Conservation (phyloP, 1,284 basidiomycete genomes). For the Puccinia brachypodii region DNA sequence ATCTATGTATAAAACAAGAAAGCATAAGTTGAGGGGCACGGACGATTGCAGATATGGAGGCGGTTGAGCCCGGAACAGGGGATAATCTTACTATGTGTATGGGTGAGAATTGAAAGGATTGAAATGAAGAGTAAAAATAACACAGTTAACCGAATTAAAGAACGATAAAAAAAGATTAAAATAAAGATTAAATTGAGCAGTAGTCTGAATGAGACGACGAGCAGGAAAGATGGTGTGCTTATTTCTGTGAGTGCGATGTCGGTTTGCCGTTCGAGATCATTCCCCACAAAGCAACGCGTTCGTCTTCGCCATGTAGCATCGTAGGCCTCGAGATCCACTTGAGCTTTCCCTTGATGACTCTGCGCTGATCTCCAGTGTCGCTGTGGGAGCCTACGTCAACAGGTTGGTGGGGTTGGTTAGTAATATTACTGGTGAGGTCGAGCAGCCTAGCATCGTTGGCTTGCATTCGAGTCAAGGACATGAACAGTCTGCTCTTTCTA, state of each 20-base stretch:
- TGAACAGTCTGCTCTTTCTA: neutral
- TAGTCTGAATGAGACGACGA: neutral
- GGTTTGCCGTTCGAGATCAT: slow-evolving; percentile 11
- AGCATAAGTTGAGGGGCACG: too few relatives aligned
- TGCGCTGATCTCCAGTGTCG: neutral
- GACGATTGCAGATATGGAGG: too few relatives aligned
- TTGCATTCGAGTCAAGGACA: neutral
- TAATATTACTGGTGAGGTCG: neutral
- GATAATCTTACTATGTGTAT: too few relatives aligned
- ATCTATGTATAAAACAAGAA: too few relatives aligned
- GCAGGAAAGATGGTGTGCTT: neutral
- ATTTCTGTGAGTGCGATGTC: neutral
- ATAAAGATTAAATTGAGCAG: neutral
- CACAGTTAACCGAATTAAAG: too few relatives aligned
- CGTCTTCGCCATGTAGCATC: neutral
- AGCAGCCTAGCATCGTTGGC: neutral
- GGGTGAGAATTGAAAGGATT: too few relatives aligned
- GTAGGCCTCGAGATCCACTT: slow-evolving; percentile 1
- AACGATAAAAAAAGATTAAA: neutral
- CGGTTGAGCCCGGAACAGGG: too few relatives aligned
- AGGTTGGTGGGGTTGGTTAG: too few relatives aligned
- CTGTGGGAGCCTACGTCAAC: neutral
- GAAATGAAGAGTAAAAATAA: too few relatives aligned
- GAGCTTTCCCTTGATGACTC: slow-evolving; percentile 3
- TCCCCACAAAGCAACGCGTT: neutral